Conservation (phyloP, 257 asterid species). For the Linderniella brevidens region DNA sequence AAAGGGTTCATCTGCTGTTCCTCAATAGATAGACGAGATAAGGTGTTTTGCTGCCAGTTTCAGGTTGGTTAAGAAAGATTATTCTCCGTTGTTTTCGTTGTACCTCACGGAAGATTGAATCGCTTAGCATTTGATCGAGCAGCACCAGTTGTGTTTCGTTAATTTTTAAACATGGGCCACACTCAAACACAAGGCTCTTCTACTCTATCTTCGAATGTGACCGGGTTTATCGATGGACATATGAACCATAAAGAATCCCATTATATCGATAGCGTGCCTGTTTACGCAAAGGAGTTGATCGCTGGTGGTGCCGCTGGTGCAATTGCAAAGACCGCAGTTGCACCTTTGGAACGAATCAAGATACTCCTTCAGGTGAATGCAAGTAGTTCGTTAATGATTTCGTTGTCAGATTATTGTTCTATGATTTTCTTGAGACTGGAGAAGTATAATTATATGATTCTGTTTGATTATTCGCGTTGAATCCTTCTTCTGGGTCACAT, state of each 20-base stretch:
- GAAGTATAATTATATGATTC: neutral
- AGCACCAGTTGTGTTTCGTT: too few species aligned
- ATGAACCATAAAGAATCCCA: conserved; percentile 29
- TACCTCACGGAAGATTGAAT: neutral
- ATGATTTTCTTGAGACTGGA: neutral
- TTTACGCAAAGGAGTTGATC: conserved; percentile 81
- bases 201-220: conserved; percentile 42
- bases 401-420: neutral
- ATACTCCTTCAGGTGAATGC: conserved; percentile 80
- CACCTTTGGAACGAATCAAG: conserved; percentile 83
- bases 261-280: conserved; percentile 50
- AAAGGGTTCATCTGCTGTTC: conserved; percentile 30
- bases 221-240: conserved; percentile 45
- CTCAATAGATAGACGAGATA: conserved; percentile 75
- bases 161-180: too few species aligned
- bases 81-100: neutral
- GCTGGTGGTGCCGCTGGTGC: conserved; percentile 99
- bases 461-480: too few species aligned
- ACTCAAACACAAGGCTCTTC: conserved; percentile 41
- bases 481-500: too few species aligned
- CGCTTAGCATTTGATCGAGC: conserved; percentile 40
- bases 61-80: conserved; percentile 42
- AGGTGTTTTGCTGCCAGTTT: conserved; percentile 49
- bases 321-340: conserved; percentile 79
- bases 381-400: neutral